Conservation (phyloP, 805 yeast genomes). For the Metschnikowia lachancei region DNA sequence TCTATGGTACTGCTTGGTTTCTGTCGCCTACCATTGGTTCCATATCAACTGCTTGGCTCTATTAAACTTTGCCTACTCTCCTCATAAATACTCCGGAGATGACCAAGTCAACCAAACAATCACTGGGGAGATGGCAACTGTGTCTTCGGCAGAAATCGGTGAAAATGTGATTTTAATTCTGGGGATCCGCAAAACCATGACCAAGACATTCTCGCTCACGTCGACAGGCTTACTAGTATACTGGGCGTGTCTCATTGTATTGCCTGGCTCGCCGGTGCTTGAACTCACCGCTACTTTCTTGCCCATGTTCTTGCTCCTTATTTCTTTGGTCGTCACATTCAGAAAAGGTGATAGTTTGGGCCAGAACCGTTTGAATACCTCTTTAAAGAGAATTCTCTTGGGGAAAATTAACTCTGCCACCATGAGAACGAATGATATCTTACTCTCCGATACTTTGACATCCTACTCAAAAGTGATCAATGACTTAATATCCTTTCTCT, state of each 20-base stretch:
- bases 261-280: constrained; percentile 4
- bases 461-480: constrained; percentile 75
- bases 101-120: constrained; percentile 21
- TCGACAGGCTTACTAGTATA: constrained; percentile 20
- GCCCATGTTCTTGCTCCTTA: constrained; percentile 1
- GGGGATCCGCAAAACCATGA: constrained; percentile 36
- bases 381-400: constrained; percentile 49
- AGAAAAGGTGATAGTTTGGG: constrained; percentile 37
- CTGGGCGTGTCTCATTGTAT: constrained; percentile 8
- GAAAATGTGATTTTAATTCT: constrained; percentile 33
- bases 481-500: constrained; percentile 60
- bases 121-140: constrained; percentile 36
- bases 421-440: constrained; percentile 72
- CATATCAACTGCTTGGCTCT: constrained; percentile 47
- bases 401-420: constrained; percentile 60
- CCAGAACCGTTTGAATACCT: constrained; percentile 43
- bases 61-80: constrained; percentile 40
- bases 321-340: constrained; percentile 25
- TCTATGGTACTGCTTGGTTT: constrained; percentile 51
- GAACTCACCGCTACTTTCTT: constrained; percentile 2
- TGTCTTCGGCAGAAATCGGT: constrained; percentile 26
- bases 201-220: constrained; percentile 25
- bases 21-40: constrained; percentile 32
- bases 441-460: constrained; percentile 79
- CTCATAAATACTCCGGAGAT: constrained; percentile 32